Percentiles rank a stretch among this genome's conserved stretches.
phyloP scores from a whole-genome alignment of 2,329 filamentous ascomycete genomes.

The Metarhizium humberi region DNA sequence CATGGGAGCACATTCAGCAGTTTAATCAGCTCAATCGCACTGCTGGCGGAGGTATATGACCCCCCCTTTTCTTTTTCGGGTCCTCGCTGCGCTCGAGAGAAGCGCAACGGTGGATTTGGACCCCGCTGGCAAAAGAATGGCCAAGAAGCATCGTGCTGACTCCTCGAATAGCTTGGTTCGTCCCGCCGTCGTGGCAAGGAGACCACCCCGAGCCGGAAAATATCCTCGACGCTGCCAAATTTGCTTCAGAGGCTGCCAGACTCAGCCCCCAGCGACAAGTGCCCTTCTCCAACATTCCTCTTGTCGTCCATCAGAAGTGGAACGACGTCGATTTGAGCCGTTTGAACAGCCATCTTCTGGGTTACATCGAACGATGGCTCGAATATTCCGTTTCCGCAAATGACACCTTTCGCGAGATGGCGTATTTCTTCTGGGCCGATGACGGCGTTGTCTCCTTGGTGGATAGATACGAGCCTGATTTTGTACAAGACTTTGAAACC shows the following conservation, averaged over 20 bases:
- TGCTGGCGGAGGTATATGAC: slow-evolving; percentile 10
- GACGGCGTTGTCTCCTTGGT: slow-evolving; percentile 12
- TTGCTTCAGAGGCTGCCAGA: slow-evolving; percentile 11
- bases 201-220: slow-evolving; percentile 7
- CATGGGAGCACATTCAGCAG: slow-evolving; percentile 12
- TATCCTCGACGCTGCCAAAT: slow-evolving; percentile 13
- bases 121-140: too few species aligned
- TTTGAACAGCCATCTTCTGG: slow-evolving; percentile 11
- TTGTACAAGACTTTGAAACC: slow-evolving; percentile 8
- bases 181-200: slow-evolving; percentile 12
- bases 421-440: slow-evolving; percentile 16
- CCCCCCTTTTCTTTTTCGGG: background rate
- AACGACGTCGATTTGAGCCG: slow-evolving; percentile 8
- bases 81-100: background rate
- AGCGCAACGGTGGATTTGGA: too few species aligned
- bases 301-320: slow-evolving; percentile 15
- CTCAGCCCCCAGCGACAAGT: slow-evolving; percentile 8
- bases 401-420: slow-evolving; percentile 9
- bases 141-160: background rate
- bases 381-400: slow-evolving; percentile 5
- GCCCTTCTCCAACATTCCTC: slow-evolving; percentile 15
- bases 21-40: slow-evolving; percentile 8
- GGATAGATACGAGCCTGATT: slow-evolving; percentile 9
- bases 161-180: slow-evolving; percentile 12
- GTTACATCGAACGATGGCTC: slow-evolving; percentile 15